Base-by-base conservation (phyloP, 2,329 filamentous ascomycete species). In the Calonectria multiphialidica region DNA sequence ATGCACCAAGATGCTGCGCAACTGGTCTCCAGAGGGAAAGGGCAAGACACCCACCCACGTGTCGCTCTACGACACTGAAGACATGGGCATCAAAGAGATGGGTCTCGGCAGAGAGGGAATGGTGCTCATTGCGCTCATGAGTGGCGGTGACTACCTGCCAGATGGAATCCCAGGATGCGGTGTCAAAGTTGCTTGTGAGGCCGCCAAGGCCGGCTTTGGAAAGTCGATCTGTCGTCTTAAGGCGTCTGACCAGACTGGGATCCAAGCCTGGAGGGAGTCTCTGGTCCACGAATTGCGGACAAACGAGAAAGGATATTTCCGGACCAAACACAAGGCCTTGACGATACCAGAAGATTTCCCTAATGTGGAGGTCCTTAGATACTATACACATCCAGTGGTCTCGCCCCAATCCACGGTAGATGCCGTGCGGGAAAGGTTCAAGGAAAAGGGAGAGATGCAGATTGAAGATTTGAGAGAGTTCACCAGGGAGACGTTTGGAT, bases 81-180 rank as follows among this genome's bases (percentile, higher is more conserved):
- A 89, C 44, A 90, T 92, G 61, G 76, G 80, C 15, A 79, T 85
- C n/a, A 78, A 85, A 68, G 70, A 86, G 1, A 87, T 89, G 1
- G 93, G 93, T 0, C 86, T 98, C 55, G 94, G 96, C 79, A 88
- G 93, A 23, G 92, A 97, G 74, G 96, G 95, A 0, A 98, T 99
- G 96, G 93, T 98, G 25, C 86, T 99, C 15, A 93, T 98, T 23
- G 97, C 97, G 0, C 86, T 99, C 73, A 95, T 99, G 90, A 98
- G 96, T 77, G 97, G 97, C 8, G 97, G 97, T 8, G 97, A 99
- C 83, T 99, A 99, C 78, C 87, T 96, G 0, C 94, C 96, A 0
- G 94, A 95, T 68, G 97, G 97, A 0, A 93, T 99, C 18, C 92
- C 94, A 0, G 94, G 94, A 5, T 98, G 96, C 77, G 97, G 97